These are phyloP conservation scores for Phanerochaete carnosa DNA, from an alignment of 768 basidiomycete species.

Conservation along the genomic window DNA sequence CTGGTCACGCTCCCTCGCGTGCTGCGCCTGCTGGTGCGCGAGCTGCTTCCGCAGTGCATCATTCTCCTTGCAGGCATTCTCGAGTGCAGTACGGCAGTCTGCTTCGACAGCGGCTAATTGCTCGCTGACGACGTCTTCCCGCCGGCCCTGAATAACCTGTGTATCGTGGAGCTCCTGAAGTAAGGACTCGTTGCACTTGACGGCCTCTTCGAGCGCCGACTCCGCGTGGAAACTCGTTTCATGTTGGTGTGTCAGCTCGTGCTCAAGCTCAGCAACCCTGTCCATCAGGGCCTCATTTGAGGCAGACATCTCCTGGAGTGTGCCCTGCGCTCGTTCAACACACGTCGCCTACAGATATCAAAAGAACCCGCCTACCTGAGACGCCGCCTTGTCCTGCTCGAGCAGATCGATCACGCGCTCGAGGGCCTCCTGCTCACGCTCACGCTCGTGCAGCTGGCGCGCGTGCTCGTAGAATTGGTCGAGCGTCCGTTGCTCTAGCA, in stretches of 20 bases:
- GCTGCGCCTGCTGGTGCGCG: not conserved
- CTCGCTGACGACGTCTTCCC: not conserved
- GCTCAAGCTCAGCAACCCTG: not conserved
- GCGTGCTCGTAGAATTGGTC: not conserved
- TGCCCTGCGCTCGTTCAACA: not conserved
- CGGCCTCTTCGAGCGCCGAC: not conserved
- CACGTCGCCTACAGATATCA: not conserved
- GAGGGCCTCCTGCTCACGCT: slow-evolving; percentile 1
- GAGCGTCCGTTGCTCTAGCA: not conserved
- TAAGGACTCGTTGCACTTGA: not conserved
- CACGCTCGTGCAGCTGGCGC: not conserved
- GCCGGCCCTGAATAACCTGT: not conserved
- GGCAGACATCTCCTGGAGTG: not conserved
- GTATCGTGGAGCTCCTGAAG: not conserved
- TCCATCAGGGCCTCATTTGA: not conserved
- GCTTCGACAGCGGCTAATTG: not conserved
- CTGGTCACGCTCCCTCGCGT: not conserved
- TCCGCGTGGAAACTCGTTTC: not conserved
- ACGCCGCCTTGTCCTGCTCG: slow-evolving; percentile 8
- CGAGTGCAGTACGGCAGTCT: not conserved
- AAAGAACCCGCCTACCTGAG: not conserved
- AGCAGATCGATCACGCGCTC: not conserved
- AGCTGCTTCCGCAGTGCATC: not conserved
- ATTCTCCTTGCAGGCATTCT: not conserved
- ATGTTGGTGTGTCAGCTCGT: not conserved